phyloP scores from a whole-genome alignment of 768 basidiomycete species.

The Rickenella mellea region DNA sequence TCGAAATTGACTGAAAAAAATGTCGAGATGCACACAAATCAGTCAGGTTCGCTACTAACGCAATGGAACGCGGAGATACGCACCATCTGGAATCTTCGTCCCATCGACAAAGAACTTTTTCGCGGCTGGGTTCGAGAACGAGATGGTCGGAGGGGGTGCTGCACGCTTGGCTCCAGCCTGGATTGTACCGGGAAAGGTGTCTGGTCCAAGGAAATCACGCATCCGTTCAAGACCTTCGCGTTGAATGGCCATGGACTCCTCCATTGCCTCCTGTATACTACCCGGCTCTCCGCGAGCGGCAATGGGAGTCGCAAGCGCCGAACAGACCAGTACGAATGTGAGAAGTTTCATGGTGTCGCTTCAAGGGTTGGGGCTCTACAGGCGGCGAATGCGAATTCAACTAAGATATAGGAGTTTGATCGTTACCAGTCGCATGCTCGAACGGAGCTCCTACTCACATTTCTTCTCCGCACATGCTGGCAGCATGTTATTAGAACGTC shows the following conservation, averaged over 20 bases:
- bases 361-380: no score
- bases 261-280: slow-evolving; percentile 17
- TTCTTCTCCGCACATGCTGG: no score
- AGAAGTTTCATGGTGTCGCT: no score
- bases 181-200: slow-evolving; percentile 1
- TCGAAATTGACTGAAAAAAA: slow-evolving; percentile 22
- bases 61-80: neutral
- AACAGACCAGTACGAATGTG: no score
- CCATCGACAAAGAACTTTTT: slow-evolving; percentile 35
- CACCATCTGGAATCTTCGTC: slow-evolving; percentile 34
- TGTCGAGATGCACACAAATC: neutral
- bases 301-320: no score
- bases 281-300: no score
- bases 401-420: no score
- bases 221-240: slow-evolving; percentile 34
- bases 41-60: neutral
- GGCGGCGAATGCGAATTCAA: no score
- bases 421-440: no score
- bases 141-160: slow-evolving; percentile 16
- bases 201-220: slow-evolving; percentile 27
- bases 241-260: slow-evolving; percentile 35
- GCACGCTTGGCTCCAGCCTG: slow-evolving; percentile 11
- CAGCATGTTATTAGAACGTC: no score
- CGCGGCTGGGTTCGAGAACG: slow-evolving; percentile 15
- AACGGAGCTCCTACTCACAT: no score